These are phyloP conservation scores for Silene noctiflora DNA, from an alignment of 179 eudicot species.

Conservation along the genomic window DNA sequence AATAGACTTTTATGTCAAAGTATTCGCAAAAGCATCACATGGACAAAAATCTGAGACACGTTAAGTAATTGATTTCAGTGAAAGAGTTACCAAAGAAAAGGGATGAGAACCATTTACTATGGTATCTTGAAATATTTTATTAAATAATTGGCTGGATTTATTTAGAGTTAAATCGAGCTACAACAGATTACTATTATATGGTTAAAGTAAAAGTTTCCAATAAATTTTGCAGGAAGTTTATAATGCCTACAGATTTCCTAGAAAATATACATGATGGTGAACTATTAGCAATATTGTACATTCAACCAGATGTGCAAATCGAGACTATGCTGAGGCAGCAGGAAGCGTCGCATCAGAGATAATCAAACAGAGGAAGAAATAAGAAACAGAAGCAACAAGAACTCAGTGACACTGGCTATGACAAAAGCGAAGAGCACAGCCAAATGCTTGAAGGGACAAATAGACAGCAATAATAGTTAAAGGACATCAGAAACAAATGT, in stretches of 20 bases:
- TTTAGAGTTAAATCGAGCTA: background rate
- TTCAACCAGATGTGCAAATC: background rate
- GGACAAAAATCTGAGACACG: background rate
- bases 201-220: background rate
- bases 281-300: background rate
- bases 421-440: background rate
- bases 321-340: background rate
- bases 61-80: background rate
- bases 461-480: background rate
- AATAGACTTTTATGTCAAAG: slow-evolving; percentile 3
- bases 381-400: background rate
- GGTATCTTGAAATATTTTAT: background rate
- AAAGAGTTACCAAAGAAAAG: background rate
- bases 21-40: slow-evolving; percentile 6
- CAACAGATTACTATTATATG: background rate
- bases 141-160: background rate
- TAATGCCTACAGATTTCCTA: background rate
- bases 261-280: background rate
- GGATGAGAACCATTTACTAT: background rate
- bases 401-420: background rate
- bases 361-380: background rate
- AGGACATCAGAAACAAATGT: background rate
- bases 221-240: background rate
- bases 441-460: background rate
- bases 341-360: background rate